phyloP scores from a whole-genome alignment of 768 basidiomycete species.

The Mycena rosella region DNA sequence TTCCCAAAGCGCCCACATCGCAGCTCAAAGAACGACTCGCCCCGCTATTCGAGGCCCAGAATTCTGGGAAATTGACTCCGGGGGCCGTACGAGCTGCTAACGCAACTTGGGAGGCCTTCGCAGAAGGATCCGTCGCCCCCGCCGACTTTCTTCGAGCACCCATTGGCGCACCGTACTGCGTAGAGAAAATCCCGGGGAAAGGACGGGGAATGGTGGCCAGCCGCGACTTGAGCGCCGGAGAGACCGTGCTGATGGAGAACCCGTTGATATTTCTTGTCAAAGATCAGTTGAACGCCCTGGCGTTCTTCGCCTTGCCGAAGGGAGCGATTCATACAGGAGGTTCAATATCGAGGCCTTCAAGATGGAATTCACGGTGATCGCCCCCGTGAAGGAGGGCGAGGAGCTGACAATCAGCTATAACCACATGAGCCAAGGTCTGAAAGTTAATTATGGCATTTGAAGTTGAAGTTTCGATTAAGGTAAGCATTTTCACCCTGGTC shows the following conservation, averaged over 20 bases:
- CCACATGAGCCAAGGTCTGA: not conserved
- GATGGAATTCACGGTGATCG: not conserved
- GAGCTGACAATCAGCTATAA: slow-evolving; percentile 9
- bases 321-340: not conserved
- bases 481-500: too few species aligned
- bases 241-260: slow-evolving; percentile 8
- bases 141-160: slow-evolving; percentile 19
- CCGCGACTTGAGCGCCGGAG: slow-evolving; percentile 5
- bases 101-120: slow-evolving; percentile 10
- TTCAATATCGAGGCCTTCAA: slow-evolving; percentile 10
- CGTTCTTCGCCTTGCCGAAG: slow-evolving; percentile 15
- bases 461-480: too few species aligned
- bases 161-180: slow-evolving; percentile 22
- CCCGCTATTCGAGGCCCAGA: not conserved
- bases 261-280: slow-evolving; percentile 7
- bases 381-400: slow-evolving; percentile 8
- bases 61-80: not conserved
- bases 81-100: slow-evolving; percentile 6
- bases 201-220: slow-evolving; percentile 13
- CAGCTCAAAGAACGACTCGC: slow-evolving; percentile 7
- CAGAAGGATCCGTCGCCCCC: slow-evolving; percentile 12
- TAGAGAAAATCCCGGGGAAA: slow-evolving; percentile 3
- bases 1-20: slow-evolving; percentile 8
- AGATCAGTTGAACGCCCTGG: not conserved
- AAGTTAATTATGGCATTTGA: not conserved